Conservation (phyloP, 331 rosid species). For the Telfairia occidentalis region DNA sequence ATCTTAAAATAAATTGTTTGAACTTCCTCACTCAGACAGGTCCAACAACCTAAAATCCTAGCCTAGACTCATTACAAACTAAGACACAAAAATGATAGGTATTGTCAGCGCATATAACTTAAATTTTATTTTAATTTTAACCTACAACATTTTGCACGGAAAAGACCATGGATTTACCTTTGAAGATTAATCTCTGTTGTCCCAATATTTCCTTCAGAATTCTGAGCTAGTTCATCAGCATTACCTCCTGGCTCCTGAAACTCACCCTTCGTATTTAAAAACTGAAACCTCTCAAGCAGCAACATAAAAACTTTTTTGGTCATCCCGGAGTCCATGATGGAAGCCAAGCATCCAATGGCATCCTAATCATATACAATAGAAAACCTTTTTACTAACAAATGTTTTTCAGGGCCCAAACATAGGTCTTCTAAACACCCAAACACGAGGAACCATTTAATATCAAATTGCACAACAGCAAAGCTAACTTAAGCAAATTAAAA, state of each 20-base stretch:
- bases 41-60: too few relatives aligned
- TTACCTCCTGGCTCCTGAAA: constrained; percentile 24
- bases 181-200: constrained; percentile 35
- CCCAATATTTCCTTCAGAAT: constrained; percentile 24
- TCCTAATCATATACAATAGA: constrained; percentile 35
- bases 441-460: neutral
- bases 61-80: too few relatives aligned
- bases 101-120: neutral
- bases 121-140: neutral
- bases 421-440: neutral
- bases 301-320: constrained; percentile 39
- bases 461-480: neutral
- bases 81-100: too few relatives aligned
- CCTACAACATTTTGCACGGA: neutral
- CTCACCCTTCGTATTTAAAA: constrained; percentile 31
- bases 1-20: too few relatives aligned
- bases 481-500: neutral
- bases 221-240: constrained; percentile 15
- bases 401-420: neutral
- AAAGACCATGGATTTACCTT: constrained; percentile 32
- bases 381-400: neutral
- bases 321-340: constrained; percentile 57
- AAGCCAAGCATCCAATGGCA: constrained; percentile 80
- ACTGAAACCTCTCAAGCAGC: constrained; percentile 40
- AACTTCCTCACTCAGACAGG: too few relatives aligned